Evolutionary conservation across 306 rosid genomes (phyloP).

Genomic region (Hylodesmum podocarpum): DNA sequence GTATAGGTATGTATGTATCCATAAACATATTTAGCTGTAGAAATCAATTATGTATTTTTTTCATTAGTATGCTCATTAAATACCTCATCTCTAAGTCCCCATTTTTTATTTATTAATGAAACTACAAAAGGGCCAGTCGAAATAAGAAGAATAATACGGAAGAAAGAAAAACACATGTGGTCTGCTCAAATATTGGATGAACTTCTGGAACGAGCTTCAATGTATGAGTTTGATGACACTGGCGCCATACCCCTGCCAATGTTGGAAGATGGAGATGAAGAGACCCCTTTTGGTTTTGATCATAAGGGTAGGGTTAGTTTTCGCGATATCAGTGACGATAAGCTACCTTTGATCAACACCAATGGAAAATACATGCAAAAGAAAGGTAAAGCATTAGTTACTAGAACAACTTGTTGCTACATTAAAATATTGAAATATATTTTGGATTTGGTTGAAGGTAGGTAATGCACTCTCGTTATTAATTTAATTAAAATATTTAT

Average conservation of each 20-base stretch:
- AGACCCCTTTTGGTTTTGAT: not conserved
- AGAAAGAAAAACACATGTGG: slow-evolving; percentile 28
- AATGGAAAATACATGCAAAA: not conserved
- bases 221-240: slow-evolving; percentile 8
- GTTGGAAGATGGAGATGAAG: not conserved
- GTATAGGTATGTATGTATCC: not conserved
- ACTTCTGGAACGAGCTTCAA: not conserved
- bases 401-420: not conserved
- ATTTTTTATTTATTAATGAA: not conserved
- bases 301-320: not conserved
- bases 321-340: too few relatives aligned
- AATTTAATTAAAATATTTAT: too few relatives aligned
- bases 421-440: not conserved
- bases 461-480: too few relatives aligned
- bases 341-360: not conserved
- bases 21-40: not conserved
- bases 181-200: slow-evolving; percentile 14
- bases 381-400: not conserved
- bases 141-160: not conserved
- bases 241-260: not conserved
- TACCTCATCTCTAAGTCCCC: not conserved
- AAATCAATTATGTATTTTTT: not conserved
- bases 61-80: not conserved
- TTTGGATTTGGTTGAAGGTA: too few relatives aligned
- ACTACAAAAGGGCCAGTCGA: not conserved